Percentiles rank a stretch among this genome's conserved stretches.
Evolutionary conservation across 176 grass and related monocot genomes (phyloP).

Genomic region (Aechmea fasciata): DNA sequence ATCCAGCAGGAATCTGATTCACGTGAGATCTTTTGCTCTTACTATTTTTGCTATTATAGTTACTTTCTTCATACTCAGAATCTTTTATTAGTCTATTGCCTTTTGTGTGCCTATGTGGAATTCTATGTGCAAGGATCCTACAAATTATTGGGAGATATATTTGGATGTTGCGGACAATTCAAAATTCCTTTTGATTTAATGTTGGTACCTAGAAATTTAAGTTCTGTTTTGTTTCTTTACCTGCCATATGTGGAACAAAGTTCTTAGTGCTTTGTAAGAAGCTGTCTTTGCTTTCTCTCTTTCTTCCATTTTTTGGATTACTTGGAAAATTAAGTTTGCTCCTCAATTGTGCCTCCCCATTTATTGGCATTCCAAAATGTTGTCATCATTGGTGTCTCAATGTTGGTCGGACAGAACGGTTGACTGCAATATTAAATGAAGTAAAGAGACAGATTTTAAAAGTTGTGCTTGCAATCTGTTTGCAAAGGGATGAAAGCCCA

Average conservation of each 20-base stretch:
- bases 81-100: background rate
- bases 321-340: background rate
- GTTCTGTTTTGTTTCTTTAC: background rate
- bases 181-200: no score
- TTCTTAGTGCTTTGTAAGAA: background rate
- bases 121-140: background rate
- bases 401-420: no score
- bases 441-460: no score
- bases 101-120: background rate
- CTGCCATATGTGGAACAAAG: background rate
- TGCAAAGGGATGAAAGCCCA: no score
- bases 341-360: background rate
- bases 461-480: no score
- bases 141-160: no score
- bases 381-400: background rate
- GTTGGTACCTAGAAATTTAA: background rate
- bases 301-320: background rate
- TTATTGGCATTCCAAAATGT: constrained; percentile 2
- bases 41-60: background rate
- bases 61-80: background rate
- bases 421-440: no score
- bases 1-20: constrained; percentile 46
- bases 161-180: no score
- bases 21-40: constrained; percentile 41
- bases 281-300: no score